Base-by-base conservation (phyloP, 1,139 yeast species). In the Blastobotrys ciferrii region DNA sequence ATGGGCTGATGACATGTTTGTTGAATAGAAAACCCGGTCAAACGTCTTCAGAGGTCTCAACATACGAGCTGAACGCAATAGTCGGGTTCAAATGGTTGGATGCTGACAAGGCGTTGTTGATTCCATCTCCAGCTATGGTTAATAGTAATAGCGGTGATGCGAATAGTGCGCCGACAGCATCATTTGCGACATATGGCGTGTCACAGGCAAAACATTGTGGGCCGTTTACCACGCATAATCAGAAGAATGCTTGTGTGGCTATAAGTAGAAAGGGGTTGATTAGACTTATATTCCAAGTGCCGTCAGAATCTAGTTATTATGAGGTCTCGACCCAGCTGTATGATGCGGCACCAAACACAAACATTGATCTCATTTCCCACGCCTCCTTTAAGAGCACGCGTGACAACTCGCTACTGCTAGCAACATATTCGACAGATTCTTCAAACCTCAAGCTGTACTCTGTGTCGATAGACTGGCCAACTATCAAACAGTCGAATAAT, bases 171-270 rank as follows among this genome's bases (percentile, higher is more conserved):
- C 14, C 44, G 50, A 25, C 46, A 37, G 50, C 53, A 7, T 38
- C 55, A 2, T 51, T 42, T 15, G 42, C 69, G 75, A 64, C 68
- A 4, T 84, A 83, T 60, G 77, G 78, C 1, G 82, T 82, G 1
- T 75, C 73, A 42, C 89, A 81, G 59, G 61, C 60, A 52, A 78
- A 75, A 53, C 76, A 87, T 0, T 69, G 71, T 49, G 88, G 89
- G 1, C 77, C 83, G 0, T 69, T 80, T 51, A 94, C 87, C 61
- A 95, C 95, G 0, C 68, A 80, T 13, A 66, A 76, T 4, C 75
- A 84, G 4, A 84, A 83, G 56, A 87, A 85, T 56, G 94, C 92
- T 1, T 82, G 89, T 59, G 66, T 86, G 31, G 81, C 81, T 0
- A 68, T 87, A 31, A 73, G 94, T 40, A 73, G 75, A 49, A 79